These are phyloP conservation scores for Lasiodiplodia sp. DNA, from an alignment of 2,329 filamentous ascomycete genomes.

Conservation along the genomic window DNA sequence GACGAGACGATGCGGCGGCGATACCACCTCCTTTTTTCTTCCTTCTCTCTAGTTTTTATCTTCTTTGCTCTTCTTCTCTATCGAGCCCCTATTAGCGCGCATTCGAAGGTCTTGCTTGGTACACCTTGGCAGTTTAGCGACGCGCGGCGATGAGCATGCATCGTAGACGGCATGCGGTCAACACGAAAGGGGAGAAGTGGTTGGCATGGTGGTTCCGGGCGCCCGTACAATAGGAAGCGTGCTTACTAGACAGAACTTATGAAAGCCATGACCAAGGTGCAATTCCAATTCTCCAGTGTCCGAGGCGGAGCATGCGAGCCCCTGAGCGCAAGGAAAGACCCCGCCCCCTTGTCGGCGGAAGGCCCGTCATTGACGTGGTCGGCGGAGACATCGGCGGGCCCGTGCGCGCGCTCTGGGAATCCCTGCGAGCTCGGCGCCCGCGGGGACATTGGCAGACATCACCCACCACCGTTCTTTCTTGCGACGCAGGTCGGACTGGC, in stretches of 20 bases:
- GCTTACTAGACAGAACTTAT: constrained; percentile 3
- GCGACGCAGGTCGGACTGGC: background rate
- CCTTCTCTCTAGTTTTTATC: background rate
- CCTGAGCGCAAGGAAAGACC: constrained; percentile 6
- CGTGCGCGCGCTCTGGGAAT: constrained; percentile 17
- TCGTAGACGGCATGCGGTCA: constrained; percentile 7
- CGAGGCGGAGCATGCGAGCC: constrained; percentile 1
- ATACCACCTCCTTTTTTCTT: constrained; percentile 22
- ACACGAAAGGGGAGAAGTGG: constrained; percentile 5
- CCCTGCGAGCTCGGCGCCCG: constrained; percentile 27
- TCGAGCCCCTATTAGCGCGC: constrained; percentile 16
- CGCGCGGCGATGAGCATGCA: background rate
- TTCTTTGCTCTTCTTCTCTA: background rate
- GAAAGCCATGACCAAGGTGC: constrained; percentile 12
- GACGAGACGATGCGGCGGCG: constrained; percentile 18
- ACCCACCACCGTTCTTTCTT: constrained; percentile 10
- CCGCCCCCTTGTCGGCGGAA: constrained; percentile 1
- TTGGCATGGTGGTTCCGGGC: constrained; percentile 2
- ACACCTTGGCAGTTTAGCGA: background rate
- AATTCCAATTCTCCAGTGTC: background rate
- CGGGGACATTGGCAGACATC: constrained; percentile 5
- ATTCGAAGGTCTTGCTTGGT: constrained; percentile 4
- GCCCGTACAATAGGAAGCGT: background rate
- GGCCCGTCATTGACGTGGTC: constrained; percentile 26
- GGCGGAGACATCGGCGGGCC: constrained; percentile 6